Percentiles rank a stretch among this genome's conserved stretches.
phyloP scores from a whole-genome alignment of 345 rosid genomes.

The Adansonia digitata region DNA sequence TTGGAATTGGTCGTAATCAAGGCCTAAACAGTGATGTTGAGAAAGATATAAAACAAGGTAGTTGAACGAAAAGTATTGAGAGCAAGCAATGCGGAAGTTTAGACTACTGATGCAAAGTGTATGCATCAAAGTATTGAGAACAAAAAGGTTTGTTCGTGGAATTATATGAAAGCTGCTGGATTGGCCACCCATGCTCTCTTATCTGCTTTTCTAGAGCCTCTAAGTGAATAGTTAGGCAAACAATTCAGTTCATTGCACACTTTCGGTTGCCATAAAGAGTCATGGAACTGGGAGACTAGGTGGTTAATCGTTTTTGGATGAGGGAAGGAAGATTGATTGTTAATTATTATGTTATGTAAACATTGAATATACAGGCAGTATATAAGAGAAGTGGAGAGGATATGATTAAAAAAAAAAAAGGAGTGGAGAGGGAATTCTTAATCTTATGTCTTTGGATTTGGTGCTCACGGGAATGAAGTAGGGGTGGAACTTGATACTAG shows the following conservation, averaged over 20 bases:
- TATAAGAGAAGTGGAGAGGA: too few species aligned
- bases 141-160: neutral
- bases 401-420: too few species aligned
- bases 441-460: too few species aligned
- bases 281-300: neutral
- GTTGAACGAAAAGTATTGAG: constrained; percentile 38
- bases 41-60: constrained; percentile 30
- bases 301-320: neutral
- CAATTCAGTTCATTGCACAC: neutral
- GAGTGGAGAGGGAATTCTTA: too few species aligned
- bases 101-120: constrained; percentile 44
- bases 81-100: constrained; percentile 80
- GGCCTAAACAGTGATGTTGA: constrained; percentile 33
- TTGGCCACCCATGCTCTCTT: constrained; percentile 5
- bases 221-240: neutral
- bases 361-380: too few species aligned
- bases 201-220: neutral
- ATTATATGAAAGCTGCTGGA: too few species aligned
- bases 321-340: neutral
- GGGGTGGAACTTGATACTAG: too few species aligned
- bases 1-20: constrained; percentile 72
- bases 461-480: too few species aligned
- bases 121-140: too few species aligned
- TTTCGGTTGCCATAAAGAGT: neutral
- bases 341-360: neutral